Evolutionary conservation across 176 grass and related monocot genomes (phyloP).

Genomic region (Eragrostis curvula): DNA sequence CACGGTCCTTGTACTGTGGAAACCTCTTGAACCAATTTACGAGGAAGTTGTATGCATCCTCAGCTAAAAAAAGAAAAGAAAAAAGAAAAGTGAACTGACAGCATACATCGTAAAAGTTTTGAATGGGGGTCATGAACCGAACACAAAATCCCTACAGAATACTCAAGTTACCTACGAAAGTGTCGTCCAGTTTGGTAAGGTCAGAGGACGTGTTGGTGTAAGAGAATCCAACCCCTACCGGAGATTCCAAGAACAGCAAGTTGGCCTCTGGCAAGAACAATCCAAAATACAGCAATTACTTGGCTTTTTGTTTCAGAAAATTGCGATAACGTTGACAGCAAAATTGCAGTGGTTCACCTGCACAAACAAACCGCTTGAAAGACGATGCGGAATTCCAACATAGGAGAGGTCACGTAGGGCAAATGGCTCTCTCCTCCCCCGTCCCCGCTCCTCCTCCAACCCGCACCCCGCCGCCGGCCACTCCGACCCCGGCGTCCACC

Average conservation of each 20-base stretch:
- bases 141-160: neutral
- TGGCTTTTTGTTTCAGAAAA: neutral
- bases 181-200: constrained; percentile 40
- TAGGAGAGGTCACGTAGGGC: too few species aligned
- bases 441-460: too few species aligned
- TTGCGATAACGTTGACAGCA: neutral
- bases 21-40: constrained; percentile 72
- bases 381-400: too few species aligned
- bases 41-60: constrained; percentile 80
- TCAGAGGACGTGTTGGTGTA: constrained; percentile 57
- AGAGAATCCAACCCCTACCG: constrained; percentile 53
- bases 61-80: constrained; percentile 36
- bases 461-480: too few species aligned
- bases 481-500: too few species aligned
- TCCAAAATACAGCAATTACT: neutral
- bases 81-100: neutral
- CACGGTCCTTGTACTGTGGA: constrained; percentile 56
- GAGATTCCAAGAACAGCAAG: constrained; percentile 54
- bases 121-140: neutral
- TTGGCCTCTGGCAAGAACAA: constrained; percentile 48
- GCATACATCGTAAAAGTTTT: neutral
- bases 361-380: too few species aligned
- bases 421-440: too few species aligned
- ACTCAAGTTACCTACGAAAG: constrained; percentile 45
- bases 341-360: too few species aligned